Base-by-base conservation (phyloP, 2,329 filamentous ascomycete genomes). In the Colletotrichum tanaceti region DNA sequence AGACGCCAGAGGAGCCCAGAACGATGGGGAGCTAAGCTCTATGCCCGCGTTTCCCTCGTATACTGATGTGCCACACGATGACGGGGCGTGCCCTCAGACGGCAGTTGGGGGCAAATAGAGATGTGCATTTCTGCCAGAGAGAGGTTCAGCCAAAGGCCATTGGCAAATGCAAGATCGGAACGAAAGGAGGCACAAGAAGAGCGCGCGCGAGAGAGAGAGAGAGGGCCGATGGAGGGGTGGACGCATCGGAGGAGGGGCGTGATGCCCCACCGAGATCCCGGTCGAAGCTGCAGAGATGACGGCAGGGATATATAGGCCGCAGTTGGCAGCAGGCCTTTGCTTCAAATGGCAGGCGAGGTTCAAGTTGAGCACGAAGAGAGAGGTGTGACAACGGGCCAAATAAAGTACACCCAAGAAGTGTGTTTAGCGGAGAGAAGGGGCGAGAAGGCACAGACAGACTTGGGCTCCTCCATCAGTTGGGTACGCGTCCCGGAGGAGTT, bases 21-120 rank as follows among this genome's bases (percentile, higher is more conserved):
- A 46, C 52, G 55, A 65, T 57, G 63, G 50, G 32, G 44, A 69
- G 55, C 66, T 57, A 58, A 53, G 61, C 65, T 55, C 62, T 50
- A 58, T 54, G 11, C 55, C 9, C n/a, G 38, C 22, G n/a, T 49
- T 38, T 20, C 16, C 22, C 62, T 69, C 50, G 50, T 61, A 44
- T 66, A 44, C 41, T 59, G 43, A 65, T 28, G 57, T 66, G 62
- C 57, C 57, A 58, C 57, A 53, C 38, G 39, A 28, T 35, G 22
- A 39, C 35, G 58, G 58, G 67, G 54, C 58, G 46, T 70, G 58
- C 52, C 32, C 53, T 63, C 20, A 47, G 47, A 63, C 53, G 67
- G 47, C 41, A 68, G 58, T 68, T 35, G 22, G 58, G 64, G 46
- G 53, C 20, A 35, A 39, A 66, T 54, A 32, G 64, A 68, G 39